A percentile compares a stretch with the other conserved stretches of the same genome.
These are phyloP conservation scores for Blastocystis sp. DNA, from an alignment of 352 stramenopile species.

Conservation along the genomic window DNA sequence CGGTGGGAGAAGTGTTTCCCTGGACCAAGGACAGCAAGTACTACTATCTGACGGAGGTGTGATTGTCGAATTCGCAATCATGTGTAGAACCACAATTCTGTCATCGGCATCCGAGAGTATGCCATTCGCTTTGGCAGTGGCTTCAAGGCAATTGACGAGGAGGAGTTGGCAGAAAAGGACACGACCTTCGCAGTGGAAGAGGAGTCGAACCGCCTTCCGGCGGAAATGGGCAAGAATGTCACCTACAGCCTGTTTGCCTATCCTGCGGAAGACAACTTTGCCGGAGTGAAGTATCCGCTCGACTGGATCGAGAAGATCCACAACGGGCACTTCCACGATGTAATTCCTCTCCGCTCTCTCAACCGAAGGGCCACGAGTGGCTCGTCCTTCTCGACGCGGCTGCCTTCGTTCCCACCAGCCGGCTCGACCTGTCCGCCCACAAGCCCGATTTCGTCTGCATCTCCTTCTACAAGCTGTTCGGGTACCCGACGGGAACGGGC, in stretches of 20 bases:
- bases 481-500: slow-evolving; percentile 77
- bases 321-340: slow-evolving; percentile 73
- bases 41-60: slow-evolving; percentile 74
- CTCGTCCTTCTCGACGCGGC: slow-evolving; percentile 75
- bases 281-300: slow-evolving; percentile 73
- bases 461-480: slow-evolving; percentile 82
- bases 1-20: slow-evolving; percentile 56
- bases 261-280: slow-evolving; percentile 80
- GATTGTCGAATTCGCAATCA: neutral
- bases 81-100: slow-evolving; percentile 76
- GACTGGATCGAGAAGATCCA: slow-evolving; percentile 72
- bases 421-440: slow-evolving; percentile 75
- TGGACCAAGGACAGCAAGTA: slow-evolving; percentile 73
- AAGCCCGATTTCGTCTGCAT: slow-evolving; percentile 78
- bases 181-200: neutral
- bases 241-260: slow-evolving; percentile 76
- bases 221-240: neutral
- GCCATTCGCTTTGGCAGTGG: slow-evolving; percentile 73
- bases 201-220: neutral
- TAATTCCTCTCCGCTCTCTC: neutral
- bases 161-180: slow-evolving; percentile 17
- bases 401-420: slow-evolving; percentile 75
- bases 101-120: slow-evolving; percentile 77
- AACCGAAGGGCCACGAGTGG: slow-evolving; percentile 65
- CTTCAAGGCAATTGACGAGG: slow-evolving; percentile 72